Conservation (phyloP, 176 grass and related monocot genomes). For the Rhynchospora pubera region DNA sequence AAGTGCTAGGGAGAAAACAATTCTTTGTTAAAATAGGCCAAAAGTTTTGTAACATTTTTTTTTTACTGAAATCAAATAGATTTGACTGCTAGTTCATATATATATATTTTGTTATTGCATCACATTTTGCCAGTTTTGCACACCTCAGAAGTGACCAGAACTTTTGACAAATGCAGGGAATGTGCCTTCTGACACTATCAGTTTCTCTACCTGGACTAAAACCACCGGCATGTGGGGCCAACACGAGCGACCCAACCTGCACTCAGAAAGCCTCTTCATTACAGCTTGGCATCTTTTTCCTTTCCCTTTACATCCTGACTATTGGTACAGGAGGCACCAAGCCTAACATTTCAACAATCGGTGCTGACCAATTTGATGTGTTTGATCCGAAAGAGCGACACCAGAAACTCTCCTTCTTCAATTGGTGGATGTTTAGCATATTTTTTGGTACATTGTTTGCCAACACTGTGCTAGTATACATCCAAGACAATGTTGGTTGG, state of each 20-base stretch:
- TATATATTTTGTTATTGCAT: no score
- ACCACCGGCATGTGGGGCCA: constrained; percentile 41
- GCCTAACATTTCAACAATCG: constrained; percentile 89
- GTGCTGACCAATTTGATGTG: constrained; percentile 82
- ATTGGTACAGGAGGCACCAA: constrained; percentile 78
- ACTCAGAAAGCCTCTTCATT: constrained; percentile 27
- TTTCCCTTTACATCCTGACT: constrained; percentile 58
- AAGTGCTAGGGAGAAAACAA: no score
- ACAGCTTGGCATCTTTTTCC: constrained; percentile 73
- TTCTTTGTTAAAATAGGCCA: no score
- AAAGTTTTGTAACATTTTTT: no score
- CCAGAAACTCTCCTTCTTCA: constrained; percentile 94
- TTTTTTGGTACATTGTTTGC: constrained; percentile 83
- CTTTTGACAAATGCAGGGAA: constrained; percentile 35
- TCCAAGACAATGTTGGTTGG: constrained; percentile 86
- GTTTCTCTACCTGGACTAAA: constrained; percentile 59
- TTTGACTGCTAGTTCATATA: no score
- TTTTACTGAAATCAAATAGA: no score
- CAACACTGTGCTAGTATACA: constrained; percentile 63
- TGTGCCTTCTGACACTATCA: constrained; percentile 42
- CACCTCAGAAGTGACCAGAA: background rate
- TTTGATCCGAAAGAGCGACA: constrained; percentile 47
- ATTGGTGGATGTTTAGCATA: constrained; percentile 99
- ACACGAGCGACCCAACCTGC: constrained; percentile 38
- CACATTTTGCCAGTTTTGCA: no score